Conservation (phyloP, 2,329 filamentous ascomycete species). For the Thelonectria rubi region DNA sequence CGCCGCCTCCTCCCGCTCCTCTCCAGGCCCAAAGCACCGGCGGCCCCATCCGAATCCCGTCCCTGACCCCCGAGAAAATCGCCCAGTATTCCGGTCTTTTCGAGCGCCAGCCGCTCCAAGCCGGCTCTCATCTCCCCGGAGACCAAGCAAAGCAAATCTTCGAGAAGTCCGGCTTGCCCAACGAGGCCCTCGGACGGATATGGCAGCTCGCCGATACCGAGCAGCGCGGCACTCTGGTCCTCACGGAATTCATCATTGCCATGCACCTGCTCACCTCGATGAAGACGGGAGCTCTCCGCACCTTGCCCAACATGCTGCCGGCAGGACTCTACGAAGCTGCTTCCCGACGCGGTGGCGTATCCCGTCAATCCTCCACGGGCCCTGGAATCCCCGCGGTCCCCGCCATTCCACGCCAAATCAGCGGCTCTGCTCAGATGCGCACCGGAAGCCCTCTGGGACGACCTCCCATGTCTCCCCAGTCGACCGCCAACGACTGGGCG, state of each 20-base stretch:
- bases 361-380: slow-evolving; percentile 61
- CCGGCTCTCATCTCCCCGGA: slow-evolving; percentile 73
- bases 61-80: slow-evolving; percentile 87
- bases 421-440: slow-evolving; percentile 72
- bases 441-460: slow-evolving; percentile 66
- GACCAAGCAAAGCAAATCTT: slow-evolving; percentile 94
- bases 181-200: slow-evolving; percentile 91
- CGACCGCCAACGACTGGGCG: slow-evolving; percentile 73
- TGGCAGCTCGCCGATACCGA: slow-evolving; percentile 96
- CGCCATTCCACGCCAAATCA: slow-evolving; percentile 84
- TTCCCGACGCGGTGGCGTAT: slow-evolving; percentile 67
- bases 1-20: slow-evolving; percentile 60
- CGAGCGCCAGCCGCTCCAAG: slow-evolving; percentile 84
- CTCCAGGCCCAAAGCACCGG: slow-evolving; percentile 68
- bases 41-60: slow-evolving; percentile 84
- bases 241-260: slow-evolving; percentile 95
- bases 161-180: slow-evolving; percentile 88
- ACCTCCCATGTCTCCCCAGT: slow-evolving; percentile 56
- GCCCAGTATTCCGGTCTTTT: slow-evolving; percentile 90
- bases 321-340: slow-evolving; percentile 91
- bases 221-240: slow-evolving; percentile 84
- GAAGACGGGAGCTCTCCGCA: slow-evolving; percentile 83
- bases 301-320: slow-evolving; percentile 81
- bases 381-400: slow-evolving; percentile 69
- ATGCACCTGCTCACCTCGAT: slow-evolving; percentile 97